Evolutionary conservation across 371 early-diverging fungal genomes (phyloP).

Genomic region (Neoconidiobolus thromboides): DNA sequence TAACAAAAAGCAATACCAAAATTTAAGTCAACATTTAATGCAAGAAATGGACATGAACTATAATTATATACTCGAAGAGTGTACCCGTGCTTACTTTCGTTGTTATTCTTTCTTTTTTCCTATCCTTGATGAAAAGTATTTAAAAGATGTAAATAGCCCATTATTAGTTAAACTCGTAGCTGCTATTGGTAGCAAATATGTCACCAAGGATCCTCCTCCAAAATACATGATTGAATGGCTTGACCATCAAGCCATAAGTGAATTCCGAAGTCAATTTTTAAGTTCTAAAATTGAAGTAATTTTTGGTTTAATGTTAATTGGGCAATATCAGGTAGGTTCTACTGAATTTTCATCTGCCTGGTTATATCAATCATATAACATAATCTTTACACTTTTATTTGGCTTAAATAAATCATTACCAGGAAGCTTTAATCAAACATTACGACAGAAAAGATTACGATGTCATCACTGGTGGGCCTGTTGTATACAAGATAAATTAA

Average conservation of each 20-base stretch:
- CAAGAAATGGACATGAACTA: neutral
- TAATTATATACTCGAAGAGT: neutral
- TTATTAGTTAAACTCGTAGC: neutral
- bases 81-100: neutral
- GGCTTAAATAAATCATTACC: neutral
- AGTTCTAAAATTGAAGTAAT: neutral
- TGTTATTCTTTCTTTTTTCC: neutral
- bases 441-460: neutral
- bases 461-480: conserved; percentile 4
- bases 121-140: neutral
- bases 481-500: conserved; percentile 1
- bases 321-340: neutral
- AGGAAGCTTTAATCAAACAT: neutral
- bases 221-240: neutral
- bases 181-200: neutral
- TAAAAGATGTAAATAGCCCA: neutral
- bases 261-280: neutral
- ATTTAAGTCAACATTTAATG: neutral
- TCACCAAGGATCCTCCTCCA: neutral
- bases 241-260: neutral
- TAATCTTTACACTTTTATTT: neutral
- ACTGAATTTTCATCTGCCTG: conserved; percentile 1
- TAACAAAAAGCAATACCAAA: neutral
- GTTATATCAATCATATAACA: neutral
- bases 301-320: neutral